Conservation (phyloP, 257 asterid species). For the Rauvolfia tetraphylla region DNA sequence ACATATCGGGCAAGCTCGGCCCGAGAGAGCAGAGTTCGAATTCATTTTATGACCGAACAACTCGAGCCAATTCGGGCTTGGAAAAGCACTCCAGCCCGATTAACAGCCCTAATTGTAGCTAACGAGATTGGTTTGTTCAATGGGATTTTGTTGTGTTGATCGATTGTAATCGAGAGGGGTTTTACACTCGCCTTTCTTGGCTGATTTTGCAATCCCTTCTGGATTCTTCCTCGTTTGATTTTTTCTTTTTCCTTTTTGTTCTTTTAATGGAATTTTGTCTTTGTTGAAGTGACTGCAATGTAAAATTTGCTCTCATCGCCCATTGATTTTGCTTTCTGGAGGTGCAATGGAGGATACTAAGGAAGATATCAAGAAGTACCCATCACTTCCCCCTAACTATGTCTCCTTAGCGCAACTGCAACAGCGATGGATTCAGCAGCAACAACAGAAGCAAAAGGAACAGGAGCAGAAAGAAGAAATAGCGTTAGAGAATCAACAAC, state of each 20-base stretch:
- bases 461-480: slow-evolving; percentile 17
- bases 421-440: slow-evolving; percentile 54
- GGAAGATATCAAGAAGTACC: slow-evolving; percentile 12
- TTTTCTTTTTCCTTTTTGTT: not conserved
- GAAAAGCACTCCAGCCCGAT: too few species aligned
- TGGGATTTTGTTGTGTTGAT: not conserved
- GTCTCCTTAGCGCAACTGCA: slow-evolving; percentile 55
- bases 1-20: too few species aligned
- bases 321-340: not conserved
- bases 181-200: not conserved
- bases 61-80: too few species aligned
- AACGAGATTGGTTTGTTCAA: too few species aligned
- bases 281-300: too few species aligned
- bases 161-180: too few species aligned
- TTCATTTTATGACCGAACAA: too few species aligned
- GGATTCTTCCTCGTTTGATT: not conserved
- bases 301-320: too few species aligned
- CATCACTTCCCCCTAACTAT: slow-evolving; percentile 58
- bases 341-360: not conserved
- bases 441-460: slow-evolving; percentile 28
- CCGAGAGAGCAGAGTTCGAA: too few species aligned
- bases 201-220: not conserved
- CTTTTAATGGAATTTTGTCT: not conserved
- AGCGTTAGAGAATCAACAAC: not conserved
- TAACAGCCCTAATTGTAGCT: too few species aligned